Evolutionary conservation across 805 yeast genomes (phyloP).

Genomic region (Debaryomyces prosopidis): DNA sequence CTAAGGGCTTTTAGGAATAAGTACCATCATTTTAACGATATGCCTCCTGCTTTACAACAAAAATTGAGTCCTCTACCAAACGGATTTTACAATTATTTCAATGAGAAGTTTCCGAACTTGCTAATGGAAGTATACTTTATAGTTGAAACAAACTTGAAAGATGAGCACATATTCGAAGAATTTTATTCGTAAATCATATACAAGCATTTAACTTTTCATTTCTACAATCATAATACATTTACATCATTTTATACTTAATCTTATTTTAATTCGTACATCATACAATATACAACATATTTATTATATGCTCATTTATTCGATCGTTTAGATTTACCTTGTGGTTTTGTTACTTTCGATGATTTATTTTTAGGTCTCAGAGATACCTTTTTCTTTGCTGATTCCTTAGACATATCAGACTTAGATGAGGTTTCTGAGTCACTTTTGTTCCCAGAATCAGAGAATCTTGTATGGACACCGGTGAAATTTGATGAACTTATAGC

Average conservation of each 20-base stretch:
- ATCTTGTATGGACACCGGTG: slow-evolving; percentile 40
- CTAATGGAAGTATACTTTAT: slow-evolving; percentile 72
- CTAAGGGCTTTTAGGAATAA: slow-evolving; percentile 89
- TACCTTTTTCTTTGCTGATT: background rate
- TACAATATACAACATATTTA: background rate
- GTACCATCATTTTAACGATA: slow-evolving; percentile 90
- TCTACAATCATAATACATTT: background rate
- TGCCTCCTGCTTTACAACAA: slow-evolving; percentile 64
- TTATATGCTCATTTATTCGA: background rate
- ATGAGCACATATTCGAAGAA: slow-evolving; percentile 59
- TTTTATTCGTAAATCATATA: slow-evolving; percentile 22
- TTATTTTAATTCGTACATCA: slow-evolving; percentile 3
- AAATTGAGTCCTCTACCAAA: slow-evolving; percentile 80
- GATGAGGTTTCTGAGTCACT: slow-evolving; percentile 3
- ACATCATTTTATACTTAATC: background rate
- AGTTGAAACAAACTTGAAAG: slow-evolving; percentile 54
- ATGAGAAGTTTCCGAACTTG: slow-evolving; percentile 71
- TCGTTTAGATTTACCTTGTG: slow-evolving; percentile 3
- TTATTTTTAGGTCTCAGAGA: slow-evolving; percentile 1
- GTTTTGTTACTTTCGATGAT: background rate
- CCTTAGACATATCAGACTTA: background rate
- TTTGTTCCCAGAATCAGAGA: slow-evolving; percentile 18
- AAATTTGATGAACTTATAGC: slow-evolving; percentile 41
- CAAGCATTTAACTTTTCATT: background rate
- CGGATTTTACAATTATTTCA: slow-evolving; percentile 81